These are phyloP conservation scores for Ormosia semicastrata DNA, from an alignment of 306 rosid genomes.

Conservation along the genomic window DNA sequence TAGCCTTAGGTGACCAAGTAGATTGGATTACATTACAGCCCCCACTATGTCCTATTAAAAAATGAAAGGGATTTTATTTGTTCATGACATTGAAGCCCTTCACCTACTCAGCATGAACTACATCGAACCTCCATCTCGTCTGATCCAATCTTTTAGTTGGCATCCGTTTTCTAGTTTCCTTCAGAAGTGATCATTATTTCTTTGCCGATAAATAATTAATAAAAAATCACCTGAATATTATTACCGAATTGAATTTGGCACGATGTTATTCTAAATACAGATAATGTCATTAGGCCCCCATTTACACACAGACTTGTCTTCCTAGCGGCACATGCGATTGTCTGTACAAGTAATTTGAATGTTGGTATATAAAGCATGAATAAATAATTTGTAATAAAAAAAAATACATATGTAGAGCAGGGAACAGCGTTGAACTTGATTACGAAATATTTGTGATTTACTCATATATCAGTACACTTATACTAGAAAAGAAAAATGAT, in stretches of 20 bases:
- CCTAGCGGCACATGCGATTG: conserved; percentile 18
- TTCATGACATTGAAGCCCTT: neutral
- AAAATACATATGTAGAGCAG: neutral
- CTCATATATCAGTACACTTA: neutral
- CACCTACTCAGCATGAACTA: neutral
- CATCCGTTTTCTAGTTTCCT: neutral
- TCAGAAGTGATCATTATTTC: neutral
- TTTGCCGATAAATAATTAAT: neutral
- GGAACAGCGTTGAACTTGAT: neutral
- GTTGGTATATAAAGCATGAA: neutral
- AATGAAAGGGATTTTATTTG: neutral
- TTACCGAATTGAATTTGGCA: neutral
- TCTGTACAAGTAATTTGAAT: neutral
- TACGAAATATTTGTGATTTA: too few relatives aligned
- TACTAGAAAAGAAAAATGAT: neutral
- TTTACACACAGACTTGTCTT: neutral
- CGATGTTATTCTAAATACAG: neutral
- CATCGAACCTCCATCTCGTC: too few relatives aligned
- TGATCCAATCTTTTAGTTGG: too few relatives aligned
- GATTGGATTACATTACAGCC: neutral
- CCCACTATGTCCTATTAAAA: too few relatives aligned
- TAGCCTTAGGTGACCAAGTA: neutral
- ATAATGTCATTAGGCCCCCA: conserved; percentile 3
- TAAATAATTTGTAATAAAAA: neutral
- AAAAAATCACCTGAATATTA: neutral